phyloP scores from a whole-genome alignment of 345 rosid species.

The Lenwebbia sp. region DNA sequence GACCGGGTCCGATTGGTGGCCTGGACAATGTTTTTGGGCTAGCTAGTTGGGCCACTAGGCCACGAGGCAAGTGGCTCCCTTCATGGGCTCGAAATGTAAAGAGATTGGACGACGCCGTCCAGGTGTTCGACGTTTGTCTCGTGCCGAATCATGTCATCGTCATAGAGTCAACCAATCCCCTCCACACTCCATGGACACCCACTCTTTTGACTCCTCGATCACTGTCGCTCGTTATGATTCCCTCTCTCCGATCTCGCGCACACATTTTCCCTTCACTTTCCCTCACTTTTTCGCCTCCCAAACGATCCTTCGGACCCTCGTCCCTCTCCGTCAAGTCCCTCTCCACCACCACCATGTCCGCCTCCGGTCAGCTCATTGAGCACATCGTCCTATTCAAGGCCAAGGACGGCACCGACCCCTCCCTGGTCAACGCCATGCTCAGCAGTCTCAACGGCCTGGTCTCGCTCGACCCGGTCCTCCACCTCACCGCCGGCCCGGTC shows the following conservation, averaged over 20 bases:
- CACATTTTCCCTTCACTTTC: slow-evolving; percentile 4
- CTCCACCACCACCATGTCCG: slow-evolving; percentile 10
- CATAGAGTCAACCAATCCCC: not conserved
- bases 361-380: slow-evolving; percentile 34
- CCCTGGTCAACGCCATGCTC: slow-evolving; percentile 42
- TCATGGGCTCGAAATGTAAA: not conserved
- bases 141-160: not conserved
- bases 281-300: slow-evolving; percentile 6
- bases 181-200: not conserved
- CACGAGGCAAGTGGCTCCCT: not conserved
- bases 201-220: not conserved
- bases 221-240: slow-evolving; percentile 2
- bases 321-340: slow-evolving; percentile 5
- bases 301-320: not conserved
- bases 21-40: not conserved
- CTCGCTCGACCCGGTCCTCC: slow-evolving; percentile 47
- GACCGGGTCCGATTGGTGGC: not conserved
- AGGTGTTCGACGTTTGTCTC: not conserved
- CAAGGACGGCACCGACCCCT: slow-evolving; percentile 32
- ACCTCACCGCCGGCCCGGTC: slow-evolving; percentile 53
- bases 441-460: slow-evolving; percentile 39
- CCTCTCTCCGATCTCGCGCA: slow-evolving; percentile 7
- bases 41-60: not conserved
- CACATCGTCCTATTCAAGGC: slow-evolving; percentile 85
- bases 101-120: not conserved